Base-by-base conservation (phyloP, 257 asterid species). In the Nicotiana noctiflora region DNA sequence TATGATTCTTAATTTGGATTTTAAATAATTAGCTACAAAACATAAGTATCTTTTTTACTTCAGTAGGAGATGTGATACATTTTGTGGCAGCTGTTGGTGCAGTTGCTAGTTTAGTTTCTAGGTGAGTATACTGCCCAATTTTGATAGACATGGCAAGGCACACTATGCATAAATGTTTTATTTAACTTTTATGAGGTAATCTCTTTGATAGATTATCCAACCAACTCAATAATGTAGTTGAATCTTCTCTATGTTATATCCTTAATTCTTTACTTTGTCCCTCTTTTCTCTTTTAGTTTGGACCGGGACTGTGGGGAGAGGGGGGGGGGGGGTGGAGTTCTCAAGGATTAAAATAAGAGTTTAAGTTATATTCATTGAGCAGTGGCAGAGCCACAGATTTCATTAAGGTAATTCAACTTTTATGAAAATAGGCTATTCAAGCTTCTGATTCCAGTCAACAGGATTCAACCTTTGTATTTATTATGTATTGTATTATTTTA, bases 41-140 rank as follows among this genome's bases (percentile, higher is more conserved):
- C 62, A 51, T 7, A 51, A 72, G 65, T 55, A 2, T 52, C 29
- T 11, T 63, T 9, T 66, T 8, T 11, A 29, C 67, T 27, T 29
- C 15, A 32, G 51, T 70, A 52, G 57, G 46, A 37, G 37, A 29
- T 68, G 52, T 32, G 44, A 68, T 49, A 55, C 56, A 27, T 15
- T 18, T 25, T 46, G 63, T 23, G 25, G 81, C 74, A 53, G 56
- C 81, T 10, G 76, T 46, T 46, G 34, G 76, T 57, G 52, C 78
- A 18, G 81, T 82, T 82, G 85, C 76, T 76, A 11, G 56, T 34
- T 37, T 32, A 82, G 84, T 64, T 77, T 82, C 27, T 31, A 27
- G 75, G 40, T 23, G 2, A 53, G 79, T 56, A 37, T 12, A 66
- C 18, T 67, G 75, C 79, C 79, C 25, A 59, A 11, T 57, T 72